Evolutionary conservation across 805 yeast species (phyloP).

Genomic region (Teunomyces gatunensis): DNA sequence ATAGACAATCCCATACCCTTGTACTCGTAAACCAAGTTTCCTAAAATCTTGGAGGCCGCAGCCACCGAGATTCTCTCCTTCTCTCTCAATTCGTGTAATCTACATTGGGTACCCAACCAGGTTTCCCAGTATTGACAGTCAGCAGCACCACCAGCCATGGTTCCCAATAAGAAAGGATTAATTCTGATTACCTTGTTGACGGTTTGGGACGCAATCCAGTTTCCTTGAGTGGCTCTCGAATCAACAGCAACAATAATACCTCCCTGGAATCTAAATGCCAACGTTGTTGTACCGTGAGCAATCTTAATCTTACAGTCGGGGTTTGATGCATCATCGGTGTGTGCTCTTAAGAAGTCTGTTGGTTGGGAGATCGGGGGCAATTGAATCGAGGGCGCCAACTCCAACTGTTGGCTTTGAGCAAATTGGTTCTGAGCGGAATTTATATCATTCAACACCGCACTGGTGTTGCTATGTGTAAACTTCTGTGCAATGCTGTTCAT

Average conservation of each 20-base stretch:
- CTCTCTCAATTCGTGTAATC: conserved; percentile 90
- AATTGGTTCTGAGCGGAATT: conserved; percentile 21
- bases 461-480: conserved; percentile 31
- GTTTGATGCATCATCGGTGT: conserved; percentile 90
- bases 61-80: conserved; percentile 94
- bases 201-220: conserved; percentile 97
- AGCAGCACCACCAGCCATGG: conserved; percentile 99
- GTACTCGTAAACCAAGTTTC: conserved; percentile 87
- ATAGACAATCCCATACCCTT: conserved; percentile 98
- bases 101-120: conserved; percentile 96
- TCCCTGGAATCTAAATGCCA: conserved; percentile 93
- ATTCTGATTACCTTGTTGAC: conserved; percentile 97
- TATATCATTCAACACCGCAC: conserved; percentile 26
- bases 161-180: conserved; percentile 91
- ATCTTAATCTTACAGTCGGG: conserved; percentile 94
- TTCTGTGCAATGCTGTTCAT: conserved; percentile 42
- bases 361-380: conserved; percentile 88
- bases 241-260: conserved; percentile 97
- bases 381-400: conserved; percentile 59
- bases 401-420: conserved; percentile 21
- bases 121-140: conserved; percentile 99
- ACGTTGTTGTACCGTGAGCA: conserved; percentile 98
- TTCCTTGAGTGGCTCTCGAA: conserved; percentile 96
- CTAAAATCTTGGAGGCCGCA: conserved; percentile 91
- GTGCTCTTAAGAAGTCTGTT: conserved; percentile 92